Base-by-base conservation (phyloP, 305 asterid genomes). In the Solanum hybrid region DNA sequence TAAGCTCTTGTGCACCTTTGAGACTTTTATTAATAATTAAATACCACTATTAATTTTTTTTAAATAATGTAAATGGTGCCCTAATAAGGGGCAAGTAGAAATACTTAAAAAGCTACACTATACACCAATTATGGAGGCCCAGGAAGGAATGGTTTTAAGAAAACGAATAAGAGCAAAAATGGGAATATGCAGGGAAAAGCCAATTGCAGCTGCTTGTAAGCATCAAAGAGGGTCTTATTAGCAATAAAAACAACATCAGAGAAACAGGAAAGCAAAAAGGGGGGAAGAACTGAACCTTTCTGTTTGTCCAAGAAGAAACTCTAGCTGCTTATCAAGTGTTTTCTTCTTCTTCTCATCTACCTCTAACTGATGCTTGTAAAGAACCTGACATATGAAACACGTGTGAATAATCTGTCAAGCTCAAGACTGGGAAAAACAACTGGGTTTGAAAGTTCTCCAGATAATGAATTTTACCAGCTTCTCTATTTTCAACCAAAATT, bases 241-340 rank as follows among this genome's bases (percentile, higher is more conserved):
- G 45, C 88, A 85, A 34, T 56, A 56, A 14, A 56, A 85, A 85
- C 4, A 27, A 32, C 32, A 22, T 85, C 88, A 32, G 76, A 14
- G 14, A 85, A 85, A 60, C 32, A 85, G 77, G 76, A 56, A 32
- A 12, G 76, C 7, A 19, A 27, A 42, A 10, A 11, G 19, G 56
- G 85, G 3, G 12, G 4, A 35, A 10, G 27, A 51, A 86, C 27
- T 75, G 27, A 87, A 98, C 99, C 99, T 96, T 94, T 98, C 99
- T 79, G 99, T 98, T 95, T 97, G 99, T 90, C 99, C 99, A n/a
- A 98, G 95, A 91, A 97, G 99, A 92, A 98, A 98, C 93, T 98
- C 98, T 87, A 97, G 99, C 91, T 97, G 99, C 90, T 95, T 97
- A 93, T 98, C 99, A 90, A 95, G 98, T 81, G 96, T 96, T 93